phyloP scores from a whole-genome alignment of 495 filamentous ascomycete species.

The Neurospora cerealis region DNA sequence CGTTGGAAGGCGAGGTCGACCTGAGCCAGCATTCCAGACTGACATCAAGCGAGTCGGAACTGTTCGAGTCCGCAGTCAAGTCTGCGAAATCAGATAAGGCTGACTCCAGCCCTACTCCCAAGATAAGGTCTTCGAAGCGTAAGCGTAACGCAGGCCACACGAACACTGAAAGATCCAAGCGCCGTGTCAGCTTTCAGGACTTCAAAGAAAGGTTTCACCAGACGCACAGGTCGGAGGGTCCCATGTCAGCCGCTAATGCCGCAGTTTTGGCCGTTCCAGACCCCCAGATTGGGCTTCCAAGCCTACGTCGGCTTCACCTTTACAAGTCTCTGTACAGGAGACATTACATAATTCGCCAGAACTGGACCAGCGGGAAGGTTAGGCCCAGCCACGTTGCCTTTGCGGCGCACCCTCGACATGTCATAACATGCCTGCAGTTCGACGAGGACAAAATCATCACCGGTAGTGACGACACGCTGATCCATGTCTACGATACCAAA shows the following conservation, averaged over 20 bases:
- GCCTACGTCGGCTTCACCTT: constrained; percentile 72
- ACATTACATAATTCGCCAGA: constrained; percentile 77
- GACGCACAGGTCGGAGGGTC: constrained; percentile 56
- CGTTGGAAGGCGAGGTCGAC: constrained; percentile 70
- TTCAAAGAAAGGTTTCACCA: constrained; percentile 23
- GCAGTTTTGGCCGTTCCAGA: constrained; percentile 74
- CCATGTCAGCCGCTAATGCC: constrained; percentile 73
- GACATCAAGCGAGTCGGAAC: constrained; percentile 40
- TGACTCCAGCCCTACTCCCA: constrained; percentile 4
- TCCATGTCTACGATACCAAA: constrained; percentile 97
- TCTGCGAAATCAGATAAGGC: constrained; percentile 18
- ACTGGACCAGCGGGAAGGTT: constrained; percentile 78
- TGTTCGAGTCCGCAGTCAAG: constrained; percentile 26
- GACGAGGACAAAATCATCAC: constrained; percentile 97
- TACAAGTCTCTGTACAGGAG: constrained; percentile 95
- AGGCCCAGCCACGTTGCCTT: constrained; percentile 94
- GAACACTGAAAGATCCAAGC: constrained; percentile 41
- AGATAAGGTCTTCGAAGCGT: constrained; percentile 26
- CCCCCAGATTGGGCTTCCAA: constrained; percentile 67
- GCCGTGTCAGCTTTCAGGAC: constrained; percentile 39
- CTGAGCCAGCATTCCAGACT: constrained; percentile 44
- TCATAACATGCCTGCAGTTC: constrained; percentile 96
- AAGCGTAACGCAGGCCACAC: constrained; percentile 31
- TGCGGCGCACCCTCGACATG: constrained; percentile 86
- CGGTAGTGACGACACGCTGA: constrained; percentile 94